These are phyloP conservation scores for Venturia nashicola DNA, from an alignment of 2,329 filamentous ascomycete genomes.

Conservation along the genomic window DNA sequence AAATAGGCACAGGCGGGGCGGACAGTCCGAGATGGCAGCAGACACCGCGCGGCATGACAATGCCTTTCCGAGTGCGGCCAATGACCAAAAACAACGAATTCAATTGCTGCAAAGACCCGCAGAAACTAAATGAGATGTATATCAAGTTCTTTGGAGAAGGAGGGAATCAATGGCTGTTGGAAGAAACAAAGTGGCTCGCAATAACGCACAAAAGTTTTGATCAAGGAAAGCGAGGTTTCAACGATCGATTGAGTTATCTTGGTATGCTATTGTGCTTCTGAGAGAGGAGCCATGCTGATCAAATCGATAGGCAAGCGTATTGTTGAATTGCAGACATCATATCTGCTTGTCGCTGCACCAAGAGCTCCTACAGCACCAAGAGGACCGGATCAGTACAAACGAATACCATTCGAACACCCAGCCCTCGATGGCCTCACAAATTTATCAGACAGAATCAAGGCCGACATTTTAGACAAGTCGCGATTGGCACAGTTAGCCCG, in stretches of 20 bases:
- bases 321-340: constrained; percentile 50
- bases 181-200: constrained; percentile 93
- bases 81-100: constrained; percentile 45
- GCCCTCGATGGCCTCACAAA: constrained; percentile 63
- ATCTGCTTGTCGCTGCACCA: constrained; percentile 44
- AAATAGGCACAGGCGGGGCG: constrained; percentile 17
- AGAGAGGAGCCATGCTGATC: constrained; percentile 13
- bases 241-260: constrained; percentile 80
- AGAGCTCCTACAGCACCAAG: constrained; percentile 13
- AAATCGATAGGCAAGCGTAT: constrained; percentile 45
- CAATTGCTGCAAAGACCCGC: constrained; percentile 64
- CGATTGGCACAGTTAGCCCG: constrained; percentile 57
- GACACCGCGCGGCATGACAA: constrained; percentile 34
- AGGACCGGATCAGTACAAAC: constrained; percentile 29
- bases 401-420: constrained; percentile 56
- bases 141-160: constrained; percentile 59
- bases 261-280: constrained; percentile 41
- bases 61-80: constrained; percentile 43
- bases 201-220: constrained; percentile 98
- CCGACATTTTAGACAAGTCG: constrained; percentile 48
- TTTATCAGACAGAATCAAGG: constrained; percentile 49
- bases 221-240: constrained; percentile 85
- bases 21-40: constrained; percentile 36
- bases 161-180: constrained; percentile 62
- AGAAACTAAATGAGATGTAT: constrained; percentile 66